These are phyloP conservation scores for Penicillium sp. DNA, from an alignment of 2,329 filamentous ascomycete species.

Conservation along the genomic window DNA sequence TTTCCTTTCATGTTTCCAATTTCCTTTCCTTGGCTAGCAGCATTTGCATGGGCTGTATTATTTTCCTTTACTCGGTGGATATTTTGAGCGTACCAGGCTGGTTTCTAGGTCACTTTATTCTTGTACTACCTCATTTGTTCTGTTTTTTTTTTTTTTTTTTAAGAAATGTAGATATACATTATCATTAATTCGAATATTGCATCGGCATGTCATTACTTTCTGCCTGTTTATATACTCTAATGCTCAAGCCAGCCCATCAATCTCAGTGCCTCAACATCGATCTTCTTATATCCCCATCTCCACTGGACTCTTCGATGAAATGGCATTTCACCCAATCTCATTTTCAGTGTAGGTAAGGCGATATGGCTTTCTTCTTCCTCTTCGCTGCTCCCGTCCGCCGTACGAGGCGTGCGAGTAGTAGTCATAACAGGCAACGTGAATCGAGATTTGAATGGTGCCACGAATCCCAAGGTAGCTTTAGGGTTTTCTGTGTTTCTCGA, in stretches of 20 bases:
- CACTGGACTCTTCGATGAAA: constrained; percentile 23
- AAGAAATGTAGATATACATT: constrained; percentile 2
- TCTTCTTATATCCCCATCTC: constrained; percentile 39
- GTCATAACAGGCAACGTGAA: constrained; percentile 40
- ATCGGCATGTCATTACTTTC: neutral
- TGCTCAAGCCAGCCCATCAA: constrained; percentile 28
- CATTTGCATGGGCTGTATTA: neutral
- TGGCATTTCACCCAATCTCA: constrained; percentile 17
- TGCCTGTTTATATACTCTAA: neutral
- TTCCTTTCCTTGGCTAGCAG: neutral
- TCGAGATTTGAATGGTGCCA: constrained; percentile 10
- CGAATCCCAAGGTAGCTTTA: neutral
- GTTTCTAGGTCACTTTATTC: constrained; percentile 1
- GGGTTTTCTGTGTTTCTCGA: neutral
- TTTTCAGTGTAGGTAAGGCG: constrained; percentile 27
- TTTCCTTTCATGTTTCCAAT: neutral
- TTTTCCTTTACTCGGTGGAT: neutral
- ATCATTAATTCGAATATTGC: neutral
- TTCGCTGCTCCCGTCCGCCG: neutral
- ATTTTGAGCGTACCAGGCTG: constrained; percentile 7
- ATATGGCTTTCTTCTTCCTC: constrained; percentile 16
- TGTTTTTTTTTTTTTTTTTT: neutral
- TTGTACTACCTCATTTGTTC: constrained; percentile 6
- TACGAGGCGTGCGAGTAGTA: neutral
- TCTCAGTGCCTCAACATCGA: constrained; percentile 30